A percentile compares a stretch with the other conserved stretches of the same genome.
Conservation (phyloP, 805 yeast species). For the Yarrowia keelungensis region DNA sequence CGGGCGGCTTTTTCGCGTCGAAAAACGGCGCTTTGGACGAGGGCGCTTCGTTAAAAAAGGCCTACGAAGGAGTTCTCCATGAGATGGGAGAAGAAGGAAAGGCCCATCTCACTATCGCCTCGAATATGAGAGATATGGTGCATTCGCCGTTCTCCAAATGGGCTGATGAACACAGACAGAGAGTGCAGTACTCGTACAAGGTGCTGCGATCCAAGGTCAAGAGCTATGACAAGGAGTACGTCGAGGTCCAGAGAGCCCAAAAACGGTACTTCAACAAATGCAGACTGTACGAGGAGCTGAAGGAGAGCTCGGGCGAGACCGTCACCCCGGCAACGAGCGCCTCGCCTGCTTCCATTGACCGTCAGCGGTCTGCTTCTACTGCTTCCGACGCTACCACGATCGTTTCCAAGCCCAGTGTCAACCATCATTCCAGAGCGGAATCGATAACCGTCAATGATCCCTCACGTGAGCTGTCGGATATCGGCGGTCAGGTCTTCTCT, state of each 20-base stretch:
- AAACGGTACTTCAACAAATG: slow-evolving; percentile 79
- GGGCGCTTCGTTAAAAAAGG: slow-evolving; percentile 68
- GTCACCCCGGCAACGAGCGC: slow-evolving; percentile 10
- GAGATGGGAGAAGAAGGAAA: slow-evolving; percentile 66
- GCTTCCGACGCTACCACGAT: slow-evolving; percentile 36
- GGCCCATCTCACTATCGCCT: slow-evolving; percentile 66
- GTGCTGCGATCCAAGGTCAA: slow-evolving; percentile 60
- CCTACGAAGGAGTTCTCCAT: slow-evolving; percentile 63
- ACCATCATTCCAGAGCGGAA: not conserved
- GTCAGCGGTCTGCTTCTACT: slow-evolving; percentile 14
- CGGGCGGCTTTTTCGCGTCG: slow-evolving; percentile 51
- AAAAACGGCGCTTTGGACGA: slow-evolving; percentile 56
- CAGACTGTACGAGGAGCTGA: slow-evolving; percentile 66
- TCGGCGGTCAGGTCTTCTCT: slow-evolving; percentile 49
- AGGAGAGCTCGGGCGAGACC: slow-evolving; percentile 12
- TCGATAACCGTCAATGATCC: slow-evolving; percentile 34
- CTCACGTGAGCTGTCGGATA: slow-evolving; percentile 34
- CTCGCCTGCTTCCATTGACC: slow-evolving; percentile 12
- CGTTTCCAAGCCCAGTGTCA: not conserved
- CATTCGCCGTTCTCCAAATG: slow-evolving; percentile 74
- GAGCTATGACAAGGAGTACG: slow-evolving; percentile 57
- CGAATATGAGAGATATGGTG: slow-evolving; percentile 65
- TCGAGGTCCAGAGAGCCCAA: slow-evolving; percentile 63
- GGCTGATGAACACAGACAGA: slow-evolving; percentile 73
- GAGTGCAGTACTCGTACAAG: slow-evolving; percentile 68